Evolutionary conservation across 108 stramenopile species (phyloP), one percentile per base, ranked within the genome.

Genomic region (Stephanodiscus minutulus): DNA sequence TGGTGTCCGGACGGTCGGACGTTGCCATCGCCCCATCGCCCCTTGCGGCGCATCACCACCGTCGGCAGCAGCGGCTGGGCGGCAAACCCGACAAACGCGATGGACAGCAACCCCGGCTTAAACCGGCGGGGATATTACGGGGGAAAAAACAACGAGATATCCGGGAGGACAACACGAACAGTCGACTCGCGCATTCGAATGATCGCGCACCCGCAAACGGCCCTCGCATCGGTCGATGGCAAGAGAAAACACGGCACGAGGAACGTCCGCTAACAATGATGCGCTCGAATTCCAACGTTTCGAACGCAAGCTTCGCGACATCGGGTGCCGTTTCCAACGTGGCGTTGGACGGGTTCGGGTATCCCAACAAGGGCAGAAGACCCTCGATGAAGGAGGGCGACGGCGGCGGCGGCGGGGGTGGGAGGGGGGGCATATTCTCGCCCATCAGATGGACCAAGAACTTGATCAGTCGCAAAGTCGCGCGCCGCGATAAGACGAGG

Each of bases 11-110:
- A 28, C 54, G 54, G 25, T 55, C 54, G 25, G 54, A 55, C 15
- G 54, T 6, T 55, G 54, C 54, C 27, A 25, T 55, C 24, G 24
- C 24, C 22, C 54, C 54, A 28, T 55, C 54, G 22, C 54, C 54
- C 24, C n/a, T 7, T 3, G 27, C 2, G 12, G 1, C 25, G 21
- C 25, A 55, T 13, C 7, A 3, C 50, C 50, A 24, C 12, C 52
- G 8, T 20, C 52, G 52, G 25, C 25, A 28, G 12, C 25, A 18
- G 22, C 18, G 50, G 50, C 18, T 7, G 27, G 25, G 27, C 11
- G 27, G 22, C 25, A 15, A 24, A 28, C 31, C 31, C 31, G 2
- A 33, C 31, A 5, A 33, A 33, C 31, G n/a, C n/a, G 48, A 24
- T 8, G 22, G 50, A 18, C 22, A 18, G 50, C 50, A 52, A 3